These are phyloP conservation scores for Entomophthora muscae DNA, from an alignment of 371 early-diverging fungal genomes.

Conservation along the genomic window DNA sequence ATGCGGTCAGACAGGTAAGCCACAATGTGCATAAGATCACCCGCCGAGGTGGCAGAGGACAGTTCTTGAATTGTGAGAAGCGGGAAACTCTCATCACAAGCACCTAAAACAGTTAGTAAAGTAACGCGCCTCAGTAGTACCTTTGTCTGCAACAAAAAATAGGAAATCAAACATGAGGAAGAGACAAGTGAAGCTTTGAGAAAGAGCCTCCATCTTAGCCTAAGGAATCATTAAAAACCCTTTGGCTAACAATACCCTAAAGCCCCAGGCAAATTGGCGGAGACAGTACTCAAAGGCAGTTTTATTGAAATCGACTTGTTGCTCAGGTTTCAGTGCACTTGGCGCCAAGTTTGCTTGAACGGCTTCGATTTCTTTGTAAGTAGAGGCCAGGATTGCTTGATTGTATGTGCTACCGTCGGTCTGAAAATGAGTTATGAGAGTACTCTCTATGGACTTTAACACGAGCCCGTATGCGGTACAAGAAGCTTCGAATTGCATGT, in stretches of 20 bases:
- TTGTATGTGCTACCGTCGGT: background rate
- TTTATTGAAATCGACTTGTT: background rate
- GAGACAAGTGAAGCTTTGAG: background rate
- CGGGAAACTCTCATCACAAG: background rate
- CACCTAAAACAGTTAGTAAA: background rate
- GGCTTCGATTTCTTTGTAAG: background rate
- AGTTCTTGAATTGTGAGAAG: background rate
- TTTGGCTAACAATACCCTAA: background rate
- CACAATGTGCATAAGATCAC: background rate
- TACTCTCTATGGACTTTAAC: background rate
- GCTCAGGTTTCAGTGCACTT: background rate
- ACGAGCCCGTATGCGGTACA: too few relatives aligned
- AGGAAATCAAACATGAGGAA: background rate
- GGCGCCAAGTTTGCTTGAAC: background rate
- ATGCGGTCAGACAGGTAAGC: conserved; percentile 2
- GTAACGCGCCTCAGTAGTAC: background rate
- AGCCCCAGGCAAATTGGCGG: background rate
- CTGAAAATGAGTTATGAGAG: background rate
- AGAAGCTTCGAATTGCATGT: too few relatives aligned
- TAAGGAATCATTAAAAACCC: background rate
- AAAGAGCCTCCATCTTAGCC: background rate
- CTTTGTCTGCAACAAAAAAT: background rate
- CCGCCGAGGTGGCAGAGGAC: background rate
- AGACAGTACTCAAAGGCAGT: background rate
- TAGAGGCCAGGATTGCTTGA: background rate